A percentile compares a stretch with the other conserved stretches of the same genome.
phyloP scores from a whole-genome alignment of 305 asterid species.

The Fraxinus angustifolia region DNA sequence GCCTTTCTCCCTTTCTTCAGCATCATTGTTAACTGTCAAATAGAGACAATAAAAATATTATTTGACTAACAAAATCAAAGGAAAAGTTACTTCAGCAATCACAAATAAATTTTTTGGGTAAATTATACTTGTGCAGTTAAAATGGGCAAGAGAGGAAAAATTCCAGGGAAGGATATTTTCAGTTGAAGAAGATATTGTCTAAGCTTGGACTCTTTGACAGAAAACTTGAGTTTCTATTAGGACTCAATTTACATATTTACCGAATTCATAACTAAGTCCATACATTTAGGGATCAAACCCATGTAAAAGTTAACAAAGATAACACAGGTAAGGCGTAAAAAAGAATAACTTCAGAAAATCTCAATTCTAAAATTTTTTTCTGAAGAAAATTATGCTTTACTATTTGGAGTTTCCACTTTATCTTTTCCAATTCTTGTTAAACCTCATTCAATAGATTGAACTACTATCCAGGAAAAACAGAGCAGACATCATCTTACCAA shows the following conservation, averaged over 20 bases:
- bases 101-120: not conserved
- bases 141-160: not conserved
- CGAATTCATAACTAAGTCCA: not conserved
- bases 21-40: conserved; percentile 50
- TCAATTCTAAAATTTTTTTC: not conserved
- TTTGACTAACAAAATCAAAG: not conserved
- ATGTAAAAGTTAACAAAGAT: not conserved
- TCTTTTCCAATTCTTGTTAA: not conserved
- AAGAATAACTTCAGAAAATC: not conserved
- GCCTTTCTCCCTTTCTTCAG: conserved; percentile 60
- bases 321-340: not conserved
- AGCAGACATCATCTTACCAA: conserved; percentile 34
- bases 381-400: not conserved
- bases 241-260: not conserved
- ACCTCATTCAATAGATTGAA: conserved; percentile 2
- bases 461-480: not conserved
- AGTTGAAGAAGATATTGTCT: not conserved
- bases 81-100: not conserved
- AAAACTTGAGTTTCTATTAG: not conserved
- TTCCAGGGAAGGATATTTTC: not conserved
- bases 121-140: not conserved
- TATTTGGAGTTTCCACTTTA: not conserved
- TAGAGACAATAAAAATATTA: not conserved
- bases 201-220: not conserved
- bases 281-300: not conserved